phyloP scores from a whole-genome alignment of 331 rosid species.

The Quercus tomentella region DNA sequence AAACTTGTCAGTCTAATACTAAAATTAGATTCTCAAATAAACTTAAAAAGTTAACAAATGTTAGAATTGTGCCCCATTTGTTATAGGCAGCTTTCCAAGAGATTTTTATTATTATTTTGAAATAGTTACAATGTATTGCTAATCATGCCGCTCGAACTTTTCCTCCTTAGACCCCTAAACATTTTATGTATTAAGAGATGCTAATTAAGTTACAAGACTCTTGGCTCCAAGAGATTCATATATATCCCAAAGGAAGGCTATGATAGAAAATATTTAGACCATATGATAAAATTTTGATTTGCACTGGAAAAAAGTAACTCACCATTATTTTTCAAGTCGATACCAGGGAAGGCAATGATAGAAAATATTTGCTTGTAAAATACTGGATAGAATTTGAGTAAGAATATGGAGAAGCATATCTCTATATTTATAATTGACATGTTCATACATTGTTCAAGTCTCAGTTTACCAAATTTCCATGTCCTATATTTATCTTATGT shows the following conservation, averaged over 20 bases:
- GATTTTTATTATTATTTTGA: too few relatives aligned
- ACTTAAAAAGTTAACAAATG: too few relatives aligned
- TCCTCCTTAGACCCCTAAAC: too few relatives aligned
- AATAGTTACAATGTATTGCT: too few relatives aligned
- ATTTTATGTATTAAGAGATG: too few relatives aligned
- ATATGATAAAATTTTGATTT: not conserved
- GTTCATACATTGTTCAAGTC: not conserved
- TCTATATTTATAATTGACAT: not conserved
- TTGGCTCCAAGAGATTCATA: too few relatives aligned
- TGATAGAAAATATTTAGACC: too few relatives aligned
- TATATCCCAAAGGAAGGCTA: too few relatives aligned
- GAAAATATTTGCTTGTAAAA: slow-evolving; percentile 3
- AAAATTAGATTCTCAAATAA: not conserved
- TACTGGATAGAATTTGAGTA: not conserved
- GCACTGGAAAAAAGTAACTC: not conserved
- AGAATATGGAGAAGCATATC: slow-evolving; percentile 11
- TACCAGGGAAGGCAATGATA: slow-evolving; percentile 6
- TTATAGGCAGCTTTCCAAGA: too few relatives aligned
- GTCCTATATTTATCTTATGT: not conserved
- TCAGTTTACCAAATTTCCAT: not conserved
- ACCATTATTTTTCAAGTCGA: slow-evolving; percentile 27
- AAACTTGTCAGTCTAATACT: slow-evolving; percentile 1
- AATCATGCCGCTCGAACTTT: too few relatives aligned
- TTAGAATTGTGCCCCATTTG: too few relatives aligned
- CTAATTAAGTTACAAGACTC: too few relatives aligned